Percentiles rank a stretch among this genome's conserved stretches.
These are phyloP conservation scores for Talaromyces sp. DNA, from an alignment of 2,329 filamentous ascomycete species.

Conservation along the genomic window DNA sequence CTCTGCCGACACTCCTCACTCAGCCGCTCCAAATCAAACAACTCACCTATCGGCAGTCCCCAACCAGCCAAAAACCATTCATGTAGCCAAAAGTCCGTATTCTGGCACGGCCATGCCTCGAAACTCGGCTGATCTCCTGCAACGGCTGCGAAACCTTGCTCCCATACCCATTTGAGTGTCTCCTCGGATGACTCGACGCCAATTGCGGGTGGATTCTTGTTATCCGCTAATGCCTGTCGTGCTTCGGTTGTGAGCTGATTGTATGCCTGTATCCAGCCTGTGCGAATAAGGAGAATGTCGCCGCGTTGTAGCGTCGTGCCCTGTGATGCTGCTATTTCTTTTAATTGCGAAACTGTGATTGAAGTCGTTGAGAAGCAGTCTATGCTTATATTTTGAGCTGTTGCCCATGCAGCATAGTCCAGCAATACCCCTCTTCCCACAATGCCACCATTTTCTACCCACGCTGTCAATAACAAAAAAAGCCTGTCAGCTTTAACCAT, in stretches of 20 bases:
- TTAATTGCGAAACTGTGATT: conserved; percentile 31
- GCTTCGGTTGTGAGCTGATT: conserved; percentile 35
- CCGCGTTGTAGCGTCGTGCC: conserved; percentile 45
- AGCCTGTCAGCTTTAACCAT: not conserved
- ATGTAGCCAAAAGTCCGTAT: conserved; percentile 26
- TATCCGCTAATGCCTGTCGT: conserved; percentile 35
- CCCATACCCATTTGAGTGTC: conserved; percentile 58
- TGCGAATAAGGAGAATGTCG: conserved; percentile 57
- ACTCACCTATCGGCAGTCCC: conserved; percentile 48
- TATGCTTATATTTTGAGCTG: conserved; percentile 32
- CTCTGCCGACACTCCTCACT: conserved; percentile 36
- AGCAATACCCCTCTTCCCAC: conserved; percentile 47
- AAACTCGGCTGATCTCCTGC: conserved; percentile 56
- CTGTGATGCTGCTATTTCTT: conserved; percentile 45
- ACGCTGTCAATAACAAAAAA: conserved; percentile 26
- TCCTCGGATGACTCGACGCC: conserved; percentile 51
- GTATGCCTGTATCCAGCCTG: conserved; percentile 51
- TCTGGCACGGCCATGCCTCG: conserved; percentile 47
- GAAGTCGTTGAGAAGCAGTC: conserved; percentile 39
- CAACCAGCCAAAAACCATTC: conserved; percentile 45
- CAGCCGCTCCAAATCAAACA: conserved; percentile 46
- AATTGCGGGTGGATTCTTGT: conserved; percentile 31
- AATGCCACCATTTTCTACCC: conserved; percentile 23
- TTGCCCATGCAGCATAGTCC: conserved; percentile 47
- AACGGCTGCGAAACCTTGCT: conserved; percentile 54